Base-by-base conservation (phyloP, 2,329 filamentous ascomycete genomes). In the Apiospora hydei region DNA sequence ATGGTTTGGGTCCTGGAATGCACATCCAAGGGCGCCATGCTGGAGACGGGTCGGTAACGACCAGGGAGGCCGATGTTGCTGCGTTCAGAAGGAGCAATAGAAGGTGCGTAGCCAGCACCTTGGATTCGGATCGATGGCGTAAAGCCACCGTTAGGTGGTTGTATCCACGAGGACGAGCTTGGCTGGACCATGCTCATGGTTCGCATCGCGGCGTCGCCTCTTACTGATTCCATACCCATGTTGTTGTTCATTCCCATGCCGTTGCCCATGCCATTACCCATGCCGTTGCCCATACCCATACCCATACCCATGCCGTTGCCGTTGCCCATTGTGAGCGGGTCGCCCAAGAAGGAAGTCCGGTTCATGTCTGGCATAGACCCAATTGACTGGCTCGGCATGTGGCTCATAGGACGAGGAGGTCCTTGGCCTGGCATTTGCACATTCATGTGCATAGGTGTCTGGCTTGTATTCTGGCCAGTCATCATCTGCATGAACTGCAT, bases 401-500 rank as follows among this genome's bases (percentile, higher is more conserved):
- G 81, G 73, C 81, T 80, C 74, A 82, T 79, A 47, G 79, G 76
- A 10, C 79, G 77, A 73, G 73, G 70, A 30, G 76, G 79, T 46
- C 47, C 49, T 53, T 74, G 78, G 70, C 69, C 77, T 57, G 73
- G 76, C 71, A 76, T 68, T 34, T 49, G 68, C 71, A 72, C 71
- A 18, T 61, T 4, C 10, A 38, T 57, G 16, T 47, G 69, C 69
- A 71, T 69, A 44, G 69, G 75, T 77, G 71, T 74, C 78, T 70
- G 77, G 49, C 74, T 72, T 53, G 80, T 80, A 73, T 84, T 84
- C 69, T 82, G 83, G 16, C 79, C 76, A 0, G 87, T 86, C 88
- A 94, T 93, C 90, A 94, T 92, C 78, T 95, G 93, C 92, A 97
- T 96, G 83, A 95, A 95, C 80, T 97, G 93, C 92, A 97, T 95